phyloP scores from a whole-genome alignment of 1,284 basidiomycete species.

The Ceraceosorus guamensis region DNA sequence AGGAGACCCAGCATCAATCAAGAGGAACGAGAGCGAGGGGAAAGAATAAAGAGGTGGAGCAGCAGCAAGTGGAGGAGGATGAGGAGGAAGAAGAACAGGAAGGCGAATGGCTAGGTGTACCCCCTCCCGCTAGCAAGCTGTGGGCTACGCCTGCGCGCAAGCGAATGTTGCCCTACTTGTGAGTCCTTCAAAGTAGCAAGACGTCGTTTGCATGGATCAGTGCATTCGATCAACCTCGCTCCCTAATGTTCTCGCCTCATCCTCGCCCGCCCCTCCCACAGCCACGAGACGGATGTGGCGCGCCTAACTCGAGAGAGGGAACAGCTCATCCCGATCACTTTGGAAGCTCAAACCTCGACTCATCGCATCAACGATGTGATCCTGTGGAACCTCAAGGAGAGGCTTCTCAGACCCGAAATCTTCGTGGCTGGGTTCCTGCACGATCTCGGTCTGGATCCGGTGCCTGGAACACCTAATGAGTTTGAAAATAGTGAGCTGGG shows the following conservation, averaged over 20 bases:
- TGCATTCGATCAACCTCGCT: background rate
- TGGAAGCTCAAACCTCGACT: conserved; percentile 87
- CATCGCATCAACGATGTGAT: conserved; percentile 89
- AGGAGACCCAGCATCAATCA: background rate
- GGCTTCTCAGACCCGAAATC: conserved; percentile 67
- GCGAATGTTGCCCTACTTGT: background rate
- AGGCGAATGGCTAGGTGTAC: background rate
- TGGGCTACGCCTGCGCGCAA: background rate
- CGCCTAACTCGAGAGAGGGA: conserved; percentile 51
- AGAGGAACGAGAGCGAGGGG: too few species aligned
- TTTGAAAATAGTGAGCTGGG: too few species aligned
- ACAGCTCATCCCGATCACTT: conserved; percentile 78
- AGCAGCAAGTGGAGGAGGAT: too few species aligned
- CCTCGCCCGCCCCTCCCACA: too few species aligned
- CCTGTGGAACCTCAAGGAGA: conserved; percentile 82
- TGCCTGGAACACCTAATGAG: too few species aligned
- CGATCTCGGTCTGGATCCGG: conserved; percentile 69
- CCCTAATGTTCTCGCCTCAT: too few species aligned
- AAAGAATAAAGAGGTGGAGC: background rate
- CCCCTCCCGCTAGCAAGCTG: background rate
- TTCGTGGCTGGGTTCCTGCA: conserved; percentile 80
- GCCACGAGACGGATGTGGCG: conserved; percentile 27
- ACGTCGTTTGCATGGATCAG: background rate
- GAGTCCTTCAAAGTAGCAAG: background rate
- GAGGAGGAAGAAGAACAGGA: background rate